Evolutionary conservation across 306 rosid genomes (phyloP).

Genomic region (Castanopsis chinensis): DNA sequence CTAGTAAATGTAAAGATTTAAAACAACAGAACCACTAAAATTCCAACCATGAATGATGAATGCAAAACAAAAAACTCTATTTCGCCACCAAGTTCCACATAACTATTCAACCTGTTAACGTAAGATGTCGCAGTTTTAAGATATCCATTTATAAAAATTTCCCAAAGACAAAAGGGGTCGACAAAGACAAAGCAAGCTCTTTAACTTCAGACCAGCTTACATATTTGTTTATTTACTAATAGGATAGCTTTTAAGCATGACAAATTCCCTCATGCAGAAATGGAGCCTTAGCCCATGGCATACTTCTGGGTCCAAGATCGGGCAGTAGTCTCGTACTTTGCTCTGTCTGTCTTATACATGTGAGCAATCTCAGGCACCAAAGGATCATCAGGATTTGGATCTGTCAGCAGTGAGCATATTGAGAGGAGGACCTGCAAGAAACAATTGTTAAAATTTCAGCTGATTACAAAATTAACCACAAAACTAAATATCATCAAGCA

Average conservation of each 20-base stretch:
- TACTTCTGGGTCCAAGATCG: constrained; percentile 68
- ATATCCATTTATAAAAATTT: neutral
- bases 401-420: constrained; percentile 62
- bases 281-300: constrained; percentile 51
- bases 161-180: neutral
- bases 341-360: constrained; percentile 54
- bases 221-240: constrained; percentile 43
- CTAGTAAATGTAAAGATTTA: neutral
- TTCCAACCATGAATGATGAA: neutral
- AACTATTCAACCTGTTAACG: neutral
- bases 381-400: constrained; percentile 71
- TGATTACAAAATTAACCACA: neutral
- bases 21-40: neutral
- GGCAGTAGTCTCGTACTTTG: constrained; percentile 53
- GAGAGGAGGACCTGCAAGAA: constrained; percentile 56
- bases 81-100: neutral
- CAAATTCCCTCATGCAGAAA: constrained; percentile 5
- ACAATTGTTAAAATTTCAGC: neutral
- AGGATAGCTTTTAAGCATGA: constrained; percentile 5
- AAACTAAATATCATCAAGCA: neutral
- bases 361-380: constrained; percentile 67
- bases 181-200: constrained; percentile 12
- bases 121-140: neutral
- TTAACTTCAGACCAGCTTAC: constrained; percentile 6
- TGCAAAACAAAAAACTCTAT: neutral